Evolutionary conservation across 805 yeast species (phyloP), one percentile per base, ranked within the genome.

Genomic region (Kodamaea hsintzibuensis): DNA sequence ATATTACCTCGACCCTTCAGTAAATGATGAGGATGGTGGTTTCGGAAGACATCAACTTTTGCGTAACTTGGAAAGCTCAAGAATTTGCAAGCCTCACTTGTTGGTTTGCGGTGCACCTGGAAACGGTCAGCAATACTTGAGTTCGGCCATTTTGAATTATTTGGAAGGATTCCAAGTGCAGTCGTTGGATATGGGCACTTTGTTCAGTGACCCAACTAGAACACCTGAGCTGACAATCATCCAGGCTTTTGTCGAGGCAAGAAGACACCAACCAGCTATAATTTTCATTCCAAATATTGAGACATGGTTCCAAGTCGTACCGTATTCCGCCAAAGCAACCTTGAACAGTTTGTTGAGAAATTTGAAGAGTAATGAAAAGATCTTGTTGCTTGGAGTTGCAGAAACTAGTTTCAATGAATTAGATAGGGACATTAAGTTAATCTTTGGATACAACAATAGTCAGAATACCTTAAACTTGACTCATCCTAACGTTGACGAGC

Each of bases 141-240:
- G 91, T 2, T 78, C 91, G 1, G 97, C 98, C 0, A 76, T 92
- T 8, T 73, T 93, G 50, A 88, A 91, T 62, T 79, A 84, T 59
- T 73, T 95, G 50, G 99, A 95, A 70, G 96, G 97, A 0, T 90
- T 86, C 62, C 93, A 91, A 63, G 85, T 91, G 12, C 98, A 95
- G 66, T 82, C 88, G 0, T 75, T 95, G 42, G 99, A 95, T 65
- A 73, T 95, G 54, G 88, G 91, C 1, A 78, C 86, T 7, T 66
- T 95, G 52, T 84, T 85, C 57, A 83, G 91, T 12, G 98, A 93
- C 61, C 77, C 93, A 7, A 83, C 91, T 0, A 76, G 89, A 61
- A 82, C 96, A 0, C 85, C 93, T 1, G 99, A 95, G 67, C 87
- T 90, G 63, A 80, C 88, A 0, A 79, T 91, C 17, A 89, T 93